Evolutionary conservation across 805 yeast species (phyloP).

Genomic region (Wickerhamiella sorbophila): DNA sequence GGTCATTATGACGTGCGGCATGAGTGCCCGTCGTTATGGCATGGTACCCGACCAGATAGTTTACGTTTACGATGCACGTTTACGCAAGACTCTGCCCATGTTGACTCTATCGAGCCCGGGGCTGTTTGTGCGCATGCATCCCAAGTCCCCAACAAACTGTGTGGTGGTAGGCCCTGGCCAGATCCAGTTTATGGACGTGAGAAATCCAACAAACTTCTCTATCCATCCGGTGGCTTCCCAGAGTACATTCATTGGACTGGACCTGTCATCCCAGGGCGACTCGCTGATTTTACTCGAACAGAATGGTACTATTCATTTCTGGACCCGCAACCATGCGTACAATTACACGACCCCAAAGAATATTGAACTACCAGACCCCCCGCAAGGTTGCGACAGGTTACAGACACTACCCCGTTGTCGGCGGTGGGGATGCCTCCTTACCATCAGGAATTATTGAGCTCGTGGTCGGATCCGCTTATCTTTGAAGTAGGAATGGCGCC

Average conservation of each 20-base stretch:
- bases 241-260: slow-evolving; percentile 35
- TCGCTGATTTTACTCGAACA: slow-evolving; percentile 56
- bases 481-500: slow-evolving; percentile 56
- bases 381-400: slow-evolving; percentile 15
- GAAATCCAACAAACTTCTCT: slow-evolving; percentile 54
- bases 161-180: slow-evolving; percentile 72
- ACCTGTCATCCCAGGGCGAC: slow-evolving; percentile 60
- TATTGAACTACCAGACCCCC: slow-evolving; percentile 23
- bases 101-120: slow-evolving; percentile 87
- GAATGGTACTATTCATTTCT: slow-evolving; percentile 45
- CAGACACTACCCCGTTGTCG: slow-evolving; percentile 39
- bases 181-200: slow-evolving; percentile 70
- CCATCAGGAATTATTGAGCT: slow-evolving; percentile 58
- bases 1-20: slow-evolving; percentile 55
- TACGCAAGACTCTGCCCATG: slow-evolving; percentile 59
- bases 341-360: slow-evolving; percentile 15
- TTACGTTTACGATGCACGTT: slow-evolving; percentile 63
- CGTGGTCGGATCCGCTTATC: slow-evolving; percentile 54
- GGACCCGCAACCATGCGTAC: slow-evolving; percentile 40
- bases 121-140: slow-evolving; percentile 68
- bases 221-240: slow-evolving; percentile 53
- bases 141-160: slow-evolving; percentile 65
- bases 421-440: slow-evolving; percentile 79
- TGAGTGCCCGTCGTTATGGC: slow-evolving; percentile 47
- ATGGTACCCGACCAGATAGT: slow-evolving; percentile 64